Percentiles rank a stretch among this genome's conserved stretches.
phyloP scores from a whole-genome alignment of 345 rosid species.

The Clausena lansium region DNA sequence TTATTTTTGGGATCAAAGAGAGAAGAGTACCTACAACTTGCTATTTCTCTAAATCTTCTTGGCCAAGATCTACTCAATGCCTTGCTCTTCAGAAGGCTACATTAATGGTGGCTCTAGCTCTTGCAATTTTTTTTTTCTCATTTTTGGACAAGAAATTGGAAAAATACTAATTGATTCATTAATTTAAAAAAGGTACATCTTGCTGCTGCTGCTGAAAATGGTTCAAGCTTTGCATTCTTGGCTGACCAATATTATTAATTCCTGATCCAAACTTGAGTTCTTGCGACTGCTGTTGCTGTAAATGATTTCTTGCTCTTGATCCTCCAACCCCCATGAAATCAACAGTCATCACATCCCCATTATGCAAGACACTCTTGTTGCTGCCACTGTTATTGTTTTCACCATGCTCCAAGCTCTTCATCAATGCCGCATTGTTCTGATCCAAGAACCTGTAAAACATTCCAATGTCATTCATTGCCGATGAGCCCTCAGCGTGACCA shows the following conservation, averaged over 20 bases:
- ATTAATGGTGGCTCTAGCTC: neutral
- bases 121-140: no score
- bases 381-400: neutral
- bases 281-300: constrained; percentile 20
- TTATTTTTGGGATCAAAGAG: constrained; percentile 6
- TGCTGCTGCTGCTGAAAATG: constrained; percentile 34
- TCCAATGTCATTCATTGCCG: constrained; percentile 10
- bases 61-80: neutral
- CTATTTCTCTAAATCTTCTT: neutral
- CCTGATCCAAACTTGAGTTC: constrained; percentile 28
- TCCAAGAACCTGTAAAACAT: constrained; percentile 25
- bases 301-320: constrained; percentile 27
- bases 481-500: constrained; percentile 4
- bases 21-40: neutral
- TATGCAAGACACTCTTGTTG: constrained; percentile 7
- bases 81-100: neutral
- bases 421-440: constrained; percentile 4
- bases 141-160: neutral
- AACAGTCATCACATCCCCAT: constrained; percentile 43
- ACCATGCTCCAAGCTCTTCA: constrained; percentile 15
- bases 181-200: neutral
- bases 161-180: neutral
- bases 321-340: constrained; percentile 65
- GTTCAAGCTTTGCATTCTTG: constrained; percentile 23
- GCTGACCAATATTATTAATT: constrained; percentile 17